Percentiles rank a stretch among this genome's conserved stretches.
These are phyloP conservation scores for Blastobotrys capitulatus DNA, from an alignment of 1,139 yeast species.

Conservation along the genomic window DNA sequence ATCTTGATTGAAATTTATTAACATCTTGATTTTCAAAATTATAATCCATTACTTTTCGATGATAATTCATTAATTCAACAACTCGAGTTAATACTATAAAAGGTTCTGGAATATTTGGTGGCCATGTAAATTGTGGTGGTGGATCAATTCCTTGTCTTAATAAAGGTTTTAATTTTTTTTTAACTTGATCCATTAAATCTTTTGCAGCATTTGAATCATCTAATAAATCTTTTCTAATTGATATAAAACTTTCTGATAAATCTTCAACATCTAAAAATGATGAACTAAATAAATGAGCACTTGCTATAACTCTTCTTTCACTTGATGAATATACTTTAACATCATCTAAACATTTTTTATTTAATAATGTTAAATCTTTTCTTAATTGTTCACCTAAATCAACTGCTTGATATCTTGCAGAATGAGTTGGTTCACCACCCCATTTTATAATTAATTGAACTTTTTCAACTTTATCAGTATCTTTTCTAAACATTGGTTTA, in stretches of 20 bases:
- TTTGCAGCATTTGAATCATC: slow-evolving; percentile 99
- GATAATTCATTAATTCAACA: slow-evolving; percentile 93
- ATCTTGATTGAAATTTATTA: slow-evolving; percentile 60
- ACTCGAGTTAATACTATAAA: slow-evolving; percentile 89
- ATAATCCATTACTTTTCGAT: slow-evolving; percentile 74
- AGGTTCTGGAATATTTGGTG: slow-evolving; percentile 97
- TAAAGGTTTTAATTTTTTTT: slow-evolving; percentile 90
- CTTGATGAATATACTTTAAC: slow-evolving; percentile 87
- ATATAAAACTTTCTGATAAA: slow-evolving; percentile 72
- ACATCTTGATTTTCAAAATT: slow-evolving; percentile 70
- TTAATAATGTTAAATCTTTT: slow-evolving; percentile 81
- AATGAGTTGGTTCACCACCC: slow-evolving; percentile 99
- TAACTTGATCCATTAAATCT: slow-evolving; percentile 95
- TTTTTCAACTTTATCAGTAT: slow-evolving; percentile 64
- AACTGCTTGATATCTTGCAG: slow-evolving; percentile 89
- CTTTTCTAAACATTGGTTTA: slow-evolving; percentile 70
- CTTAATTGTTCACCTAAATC: slow-evolving; percentile 95
- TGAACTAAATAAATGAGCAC: slow-evolving; percentile 83
- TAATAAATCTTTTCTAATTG: slow-evolving; percentile 80
- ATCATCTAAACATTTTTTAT: slow-evolving; percentile 76
- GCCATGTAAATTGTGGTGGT: slow-evolving; percentile 99
- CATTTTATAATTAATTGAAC: slow-evolving; percentile 94
- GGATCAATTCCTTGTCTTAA: slow-evolving; percentile 95
- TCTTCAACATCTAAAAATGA: slow-evolving; percentile 72
- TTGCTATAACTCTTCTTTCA: slow-evolving; percentile 88